Evolutionary conservation across 352 stramenopile species (phyloP), one percentile per base, ranked within the genome.

Genomic region (Phytophthora megakarya): DNA sequence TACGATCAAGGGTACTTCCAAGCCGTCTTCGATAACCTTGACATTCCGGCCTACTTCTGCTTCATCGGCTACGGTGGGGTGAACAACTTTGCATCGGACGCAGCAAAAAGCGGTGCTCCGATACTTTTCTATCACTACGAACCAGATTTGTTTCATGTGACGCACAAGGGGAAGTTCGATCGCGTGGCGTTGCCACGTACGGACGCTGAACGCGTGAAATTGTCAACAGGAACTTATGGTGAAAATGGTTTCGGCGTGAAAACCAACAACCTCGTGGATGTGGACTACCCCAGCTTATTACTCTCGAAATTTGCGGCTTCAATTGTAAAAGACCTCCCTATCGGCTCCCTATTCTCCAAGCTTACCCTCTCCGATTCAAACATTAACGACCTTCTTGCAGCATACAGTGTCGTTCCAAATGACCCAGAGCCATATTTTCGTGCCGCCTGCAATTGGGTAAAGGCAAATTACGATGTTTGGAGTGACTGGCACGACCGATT

Each of bases 31-130:
- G 50, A 61, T n/a, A 89, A 89, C 48, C 43, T 78, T 13, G 51
- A 62, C 5, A 75, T 89, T 13, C 78, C 78, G 0, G 73, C 78
- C 0, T 89, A 88, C 62, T 85, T 89, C 30, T 88, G 80, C 65
- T 89, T 85, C 40, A 48, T 84, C 12, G 78, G 76, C 4, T 80
- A 84, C 25, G 61, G 53, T 13, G 74, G 50, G 8, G 57, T 80
- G 1, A 61, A 73, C 15, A 23, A 62, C 10, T 85, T 74, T 30
- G 75, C 66, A 3, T 35, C 77, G 3, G 69, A 76, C 0, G 54
- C 62, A 40, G 70, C 77, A 15, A 45, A 46, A 1, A 62, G 55
- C 5, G 55, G 49, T 0, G 26, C 35, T 4, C 60, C 72, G 0
- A 67, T 84, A 33, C 40, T 84, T 13, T 89, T 89, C 45, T 84